Percentiles rank a stretch among this genome's conserved stretches.
Evolutionary conservation across 768 basidiomycete genomes (phyloP).

Genomic region (Postia placenta): DNA sequence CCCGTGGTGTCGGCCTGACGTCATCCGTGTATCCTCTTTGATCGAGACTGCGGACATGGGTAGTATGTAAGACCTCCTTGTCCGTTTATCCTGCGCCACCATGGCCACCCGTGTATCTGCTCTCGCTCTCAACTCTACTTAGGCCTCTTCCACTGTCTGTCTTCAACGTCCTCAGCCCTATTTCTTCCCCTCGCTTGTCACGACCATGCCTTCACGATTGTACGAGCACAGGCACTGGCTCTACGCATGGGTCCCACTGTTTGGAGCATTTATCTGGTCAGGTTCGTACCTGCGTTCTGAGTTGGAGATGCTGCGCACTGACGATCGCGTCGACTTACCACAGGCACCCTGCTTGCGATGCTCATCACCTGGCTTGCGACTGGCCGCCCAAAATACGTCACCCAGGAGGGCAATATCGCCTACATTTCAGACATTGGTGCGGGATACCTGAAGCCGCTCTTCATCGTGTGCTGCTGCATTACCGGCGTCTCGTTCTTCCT

Average conservation of each 20-base stretch:
- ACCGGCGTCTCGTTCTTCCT: conserved; percentile 59
- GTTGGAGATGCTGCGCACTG: not conserved
- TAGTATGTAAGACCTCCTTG: not conserved
- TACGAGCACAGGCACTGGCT: conserved; percentile 42
- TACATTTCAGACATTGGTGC: conserved; percentile 82
- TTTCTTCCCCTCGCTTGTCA: not conserved
- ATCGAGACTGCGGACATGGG: not conserved
- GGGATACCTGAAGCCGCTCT: conserved; percentile 66
- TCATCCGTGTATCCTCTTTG: not conserved
- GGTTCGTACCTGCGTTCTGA: conserved; percentile 27
- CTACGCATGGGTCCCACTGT: conserved; percentile 60
- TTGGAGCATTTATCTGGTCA: conserved; percentile 62
- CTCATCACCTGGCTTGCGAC: conserved; percentile 64
- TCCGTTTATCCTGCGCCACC: not conserved
- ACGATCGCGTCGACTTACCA: not conserved
- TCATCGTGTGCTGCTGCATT: conserved; percentile 57
- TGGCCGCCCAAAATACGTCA: conserved; percentile 54
- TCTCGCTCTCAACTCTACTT: too few relatives aligned
- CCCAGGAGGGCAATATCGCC: conserved; percentile 51
- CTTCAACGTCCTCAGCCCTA: not conserved
- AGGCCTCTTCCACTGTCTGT: too few relatives aligned
- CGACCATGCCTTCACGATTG: not conserved
- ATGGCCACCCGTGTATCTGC: too few relatives aligned
- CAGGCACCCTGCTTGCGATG: conserved; percentile 60
- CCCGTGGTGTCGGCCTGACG: conserved; percentile 1